Base-by-base conservation (phyloP, 192 early-diverging fungal species). In the Phlyctochytrium bullatum region DNA sequence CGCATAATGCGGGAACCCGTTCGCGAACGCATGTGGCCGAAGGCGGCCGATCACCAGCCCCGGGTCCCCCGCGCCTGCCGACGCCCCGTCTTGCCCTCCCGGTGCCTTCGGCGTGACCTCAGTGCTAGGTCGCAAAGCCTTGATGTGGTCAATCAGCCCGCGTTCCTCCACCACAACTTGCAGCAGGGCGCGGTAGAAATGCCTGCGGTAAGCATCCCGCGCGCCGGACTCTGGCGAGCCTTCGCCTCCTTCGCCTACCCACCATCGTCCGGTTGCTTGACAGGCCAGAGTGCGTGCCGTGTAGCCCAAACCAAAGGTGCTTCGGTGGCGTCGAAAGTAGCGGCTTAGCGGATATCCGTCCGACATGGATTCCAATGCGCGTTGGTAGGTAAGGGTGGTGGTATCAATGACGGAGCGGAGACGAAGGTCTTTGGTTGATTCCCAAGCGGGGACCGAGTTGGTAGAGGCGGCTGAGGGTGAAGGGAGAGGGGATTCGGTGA, bases 211-310 rank as follows among this genome's bases (percentile, higher is more conserved):
- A 16, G 81, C 76, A 24, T 82, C 87, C 20, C 84, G 65, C 1
- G 78, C 79, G 10, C 80, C 81, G 10, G 64, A 50, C 10, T 72
- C 69, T 47, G 89, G 67, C 36, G 66, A 68, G 6, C n/a, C n/a
- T n/a, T n/a, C n/a, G n/a, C n/a, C n/a, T n/a, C n/a, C n/a, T n/a
- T n/a, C n/a, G n/a, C n/a, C n/a, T n/a, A n/a, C n/a, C 40, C 78
- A 78, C 94, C 94, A 96, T 23, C 92, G 86, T 52, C 81, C 77
- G 0, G 90, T 83, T 0, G 91, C 89, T 65, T 96, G 94, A 66
- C 94, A 78, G 33, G 72, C 76, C 10, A 74, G 51, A 62, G 66
- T 78, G 36, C 76, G 68, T 17, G 76, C 76, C 27, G 76, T 67
- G 73, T 74, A 74, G 25, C 76, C 76, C 50, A 78, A 36, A 14